Conservation (phyloP, 2,329 filamentous ascomycete species). For the Ophidiomyces ophidiicola region DNA sequence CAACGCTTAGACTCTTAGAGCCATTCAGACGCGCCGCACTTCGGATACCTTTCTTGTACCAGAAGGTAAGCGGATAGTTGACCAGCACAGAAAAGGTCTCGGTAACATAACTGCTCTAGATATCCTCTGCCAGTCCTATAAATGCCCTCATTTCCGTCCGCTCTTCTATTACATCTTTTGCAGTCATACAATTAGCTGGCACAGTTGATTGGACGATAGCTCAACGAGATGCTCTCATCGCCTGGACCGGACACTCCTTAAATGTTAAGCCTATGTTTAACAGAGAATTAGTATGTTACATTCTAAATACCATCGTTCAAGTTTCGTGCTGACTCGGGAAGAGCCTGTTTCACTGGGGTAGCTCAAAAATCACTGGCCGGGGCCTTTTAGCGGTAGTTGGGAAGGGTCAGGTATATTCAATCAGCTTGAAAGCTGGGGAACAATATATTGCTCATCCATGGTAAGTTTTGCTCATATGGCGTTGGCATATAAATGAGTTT, state of each 20-base stretch:
- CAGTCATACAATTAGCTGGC: conserved; percentile 79
- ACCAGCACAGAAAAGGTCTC: neutral
- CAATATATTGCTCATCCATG: conserved; percentile 81
- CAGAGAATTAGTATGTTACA: conserved; percentile 46
- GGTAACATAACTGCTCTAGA: conserved; percentile 31
- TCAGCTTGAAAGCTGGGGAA: conserved; percentile 69
- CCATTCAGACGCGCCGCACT: conserved; percentile 68
- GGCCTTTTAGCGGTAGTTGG: conserved; percentile 76
- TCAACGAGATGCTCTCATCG: conserved; percentile 77
- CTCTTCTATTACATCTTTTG: conserved; percentile 73
- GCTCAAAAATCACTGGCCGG: conserved; percentile 73
- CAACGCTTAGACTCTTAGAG: conserved; percentile 74
- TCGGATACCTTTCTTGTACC: conserved; percentile 90
- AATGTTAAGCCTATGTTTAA: conserved; percentile 64
- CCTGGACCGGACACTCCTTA: conserved; percentile 89
- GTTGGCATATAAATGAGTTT: neutral
- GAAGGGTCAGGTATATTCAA: conserved; percentile 77
- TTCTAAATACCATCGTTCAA: neutral
- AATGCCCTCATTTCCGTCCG: conserved; percentile 82
- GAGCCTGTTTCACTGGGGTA: conserved; percentile 80
- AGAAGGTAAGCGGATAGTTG: conserved; percentile 39
- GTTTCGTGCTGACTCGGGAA: conserved; percentile 31
- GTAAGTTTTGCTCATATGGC: conserved; percentile 23
- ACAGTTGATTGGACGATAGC: conserved; percentile 90
- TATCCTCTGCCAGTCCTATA: conserved; percentile 76